Conservation (phyloP, 2,329 filamentous ascomycete genomes). For the Colletotrichum euphorbiae region DNA sequence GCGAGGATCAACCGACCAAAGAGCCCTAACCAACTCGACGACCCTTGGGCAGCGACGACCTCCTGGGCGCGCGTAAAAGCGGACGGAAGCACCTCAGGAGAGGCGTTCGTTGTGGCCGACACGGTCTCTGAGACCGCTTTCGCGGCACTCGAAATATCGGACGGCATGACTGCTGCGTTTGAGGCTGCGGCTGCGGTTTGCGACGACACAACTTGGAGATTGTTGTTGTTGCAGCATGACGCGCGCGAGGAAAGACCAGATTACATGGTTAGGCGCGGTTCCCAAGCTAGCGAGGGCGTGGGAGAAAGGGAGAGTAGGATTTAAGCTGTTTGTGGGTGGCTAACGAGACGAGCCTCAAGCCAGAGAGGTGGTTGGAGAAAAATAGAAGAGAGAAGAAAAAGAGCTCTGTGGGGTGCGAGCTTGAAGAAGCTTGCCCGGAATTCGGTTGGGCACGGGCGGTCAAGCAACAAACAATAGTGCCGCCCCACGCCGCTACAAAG, state of each 20-base stretch:
- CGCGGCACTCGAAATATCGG: constrained; percentile 53
- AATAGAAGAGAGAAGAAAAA: constrained; percentile 31
- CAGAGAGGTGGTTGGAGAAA: constrained; percentile 34
- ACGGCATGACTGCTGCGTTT: constrained; percentile 52
- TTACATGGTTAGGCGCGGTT: constrained; percentile 37
- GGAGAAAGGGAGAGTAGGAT: constrained; percentile 22
- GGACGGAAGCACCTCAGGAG: constrained; percentile 50
- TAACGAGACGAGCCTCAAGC: constrained; percentile 31
- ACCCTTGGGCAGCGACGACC: constrained; percentile 52
- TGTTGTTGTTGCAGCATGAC: constrained; percentile 38
- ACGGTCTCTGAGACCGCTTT: constrained; percentile 50
- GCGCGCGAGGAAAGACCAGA: constrained; percentile 34
- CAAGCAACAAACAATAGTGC: constrained; percentile 19
- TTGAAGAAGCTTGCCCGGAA: constrained; percentile 37
- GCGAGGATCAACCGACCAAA: constrained; percentile 67
- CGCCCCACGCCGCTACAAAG: constrained; percentile 30
- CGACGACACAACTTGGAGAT: constrained; percentile 6
- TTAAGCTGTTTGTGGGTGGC: constrained; percentile 32
- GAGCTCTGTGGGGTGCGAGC: constrained; percentile 34
- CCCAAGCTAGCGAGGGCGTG: constrained; percentile 24
- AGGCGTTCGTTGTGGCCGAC: constrained; percentile 47
- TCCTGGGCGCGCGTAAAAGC: constrained; percentile 53
- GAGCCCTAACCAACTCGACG: constrained; percentile 68
- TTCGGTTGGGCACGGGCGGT: constrained; percentile 33
- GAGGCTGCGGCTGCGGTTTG: constrained; percentile 6